Base-by-base conservation (phyloP, 768 basidiomycete species). In the Coprinopsis marcescibilis region DNA sequence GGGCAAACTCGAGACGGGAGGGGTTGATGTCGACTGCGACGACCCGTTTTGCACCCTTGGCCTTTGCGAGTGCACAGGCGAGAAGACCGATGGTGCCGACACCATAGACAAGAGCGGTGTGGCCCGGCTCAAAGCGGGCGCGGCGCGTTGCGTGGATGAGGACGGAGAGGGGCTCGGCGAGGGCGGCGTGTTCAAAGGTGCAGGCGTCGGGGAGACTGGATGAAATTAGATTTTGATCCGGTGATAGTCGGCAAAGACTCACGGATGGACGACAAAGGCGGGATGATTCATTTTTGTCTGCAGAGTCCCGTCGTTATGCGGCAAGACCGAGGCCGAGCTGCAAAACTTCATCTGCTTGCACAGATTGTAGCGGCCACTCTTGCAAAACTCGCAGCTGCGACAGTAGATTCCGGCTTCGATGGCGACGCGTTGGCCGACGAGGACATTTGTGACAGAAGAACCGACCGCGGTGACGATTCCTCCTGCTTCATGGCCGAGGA, bases 141-240 rank as follows among this genome's bases (percentile, higher is more conserved):
- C 79, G 74, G 33, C 73, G 68, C 4, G 70, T 65, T 23, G 79
- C 79, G 50, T 81, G 79, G 43, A 95, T 73, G 56, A 94, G 75
- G 56, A 98, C 95, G 36, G 89, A 90, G 49, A 98, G 83, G 20
- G 95, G 95, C 62, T 98, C 95, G 7, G 93, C 91, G 49, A 97
- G 76, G 4, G 93, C 82, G 15, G 88, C 94, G 54, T 81, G 76
- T 52, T 91, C 86, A 57, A 81, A 89, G 29, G 83, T 73, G 61
- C 83, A 80, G 55, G 63, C 68, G 53, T 89, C 81, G 19, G 93
- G 89, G 19, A 96, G 70, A 19, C 88, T 89, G 55, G 25, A 17
- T 15, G 35, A 43, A 21, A 38, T 43, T 25, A 49, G 42, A n/a
- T n/a, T n/a, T n/a, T 25, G 39, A 47, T 44, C 43, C 21, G 24